A percentile compares a stretch with the other conserved stretches of the same genome.
Conservation (phyloP, 1,284 basidiomycete species). For the Coniferiporia sulphurascens region DNA sequence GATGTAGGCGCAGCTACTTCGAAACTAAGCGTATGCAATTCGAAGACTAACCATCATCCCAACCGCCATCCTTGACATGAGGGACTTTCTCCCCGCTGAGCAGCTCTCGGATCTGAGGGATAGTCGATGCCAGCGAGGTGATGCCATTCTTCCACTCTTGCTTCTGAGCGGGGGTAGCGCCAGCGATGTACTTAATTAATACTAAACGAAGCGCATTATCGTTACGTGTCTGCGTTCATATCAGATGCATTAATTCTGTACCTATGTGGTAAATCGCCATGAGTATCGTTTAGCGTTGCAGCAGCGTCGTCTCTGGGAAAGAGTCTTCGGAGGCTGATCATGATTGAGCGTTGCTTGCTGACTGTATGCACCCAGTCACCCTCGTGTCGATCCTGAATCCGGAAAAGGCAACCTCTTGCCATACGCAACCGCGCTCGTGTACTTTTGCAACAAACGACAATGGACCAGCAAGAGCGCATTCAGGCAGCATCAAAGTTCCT, state of each 20-base stretch:
- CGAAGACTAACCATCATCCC: conserved; percentile 15
- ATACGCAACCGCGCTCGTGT: not conserved
- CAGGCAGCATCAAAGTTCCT: conserved; percentile 74
- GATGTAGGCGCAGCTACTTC: not conserved
- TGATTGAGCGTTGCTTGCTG: not conserved
- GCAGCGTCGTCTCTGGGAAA: not conserved
- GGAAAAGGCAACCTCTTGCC: not conserved
- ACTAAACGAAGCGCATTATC: conserved; percentile 5
- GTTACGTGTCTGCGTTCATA: not conserved
- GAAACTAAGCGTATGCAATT: not conserved
- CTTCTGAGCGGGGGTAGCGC: conserved; percentile 13
- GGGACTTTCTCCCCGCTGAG: conserved; percentile 15
- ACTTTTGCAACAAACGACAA: conserved; percentile 23
- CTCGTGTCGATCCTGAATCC: not conserved
- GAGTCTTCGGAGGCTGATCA: not conserved
- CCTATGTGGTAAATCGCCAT: conserved; percentile 20
- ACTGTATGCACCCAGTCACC: conserved; percentile 12
- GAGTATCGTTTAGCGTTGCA: not conserved
- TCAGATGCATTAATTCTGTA: not conserved
- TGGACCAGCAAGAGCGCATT: conserved; percentile 61
- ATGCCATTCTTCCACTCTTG: conserved; percentile 13
- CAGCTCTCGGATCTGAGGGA: conserved; percentile 17
- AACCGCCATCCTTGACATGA: conserved; percentile 17
- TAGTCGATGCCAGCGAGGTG: conserved; percentile 5
- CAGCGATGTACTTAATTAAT: conserved; percentile 16